Base-by-base conservation (phyloP, 805 yeast genomes). In the Kluyveromyces lactis region DNA sequence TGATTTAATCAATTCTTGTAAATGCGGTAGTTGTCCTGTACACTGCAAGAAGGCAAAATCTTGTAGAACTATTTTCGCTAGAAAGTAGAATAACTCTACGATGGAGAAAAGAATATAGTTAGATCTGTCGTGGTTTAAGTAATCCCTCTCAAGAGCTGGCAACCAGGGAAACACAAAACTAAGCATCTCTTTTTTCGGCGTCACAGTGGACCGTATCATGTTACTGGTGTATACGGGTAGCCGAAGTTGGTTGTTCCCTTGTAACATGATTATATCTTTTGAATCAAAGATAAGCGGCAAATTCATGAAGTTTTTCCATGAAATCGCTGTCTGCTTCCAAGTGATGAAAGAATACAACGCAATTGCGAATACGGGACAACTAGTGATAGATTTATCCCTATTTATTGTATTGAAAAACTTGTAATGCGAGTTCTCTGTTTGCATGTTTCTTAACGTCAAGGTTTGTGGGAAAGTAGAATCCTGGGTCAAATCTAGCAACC, bases 391-490 rank as follows among this genome's bases (percentile, higher is more conserved):
- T 16, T 46, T 44, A 46, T 58, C 56, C 41, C 64, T 51, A 17
- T 58, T 46, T 4, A 58, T 47, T 1, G 63, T 60, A 42, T 60
- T 60, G 43, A 53, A 58, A 39, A 57, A 60, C 33, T 53, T 52
- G 38, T 60, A 60, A 3, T 58, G 51, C 31, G 45, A 47, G 31
- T 42, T 48, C 29, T 34, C 37, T 9, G 37, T 34, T 16, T 34
- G 37, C 32, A 60, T 40, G 38, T 56, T 58, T 38, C 64, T 47
- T 28, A 60, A 47, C n/a, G 64, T 58, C 31, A 60, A 43, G 3
- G 62, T 50, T 39, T 58, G 56, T 7, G 62, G 53, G 35, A 57
- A 60, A 8, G 63, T 58, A 47, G 58, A 62, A 39, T 60, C 64
- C 7, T 58, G 62, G 10, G 58, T 53, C 28, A 60, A 40, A 40